Conservation (phyloP, 2,329 filamentous ascomycete species). For the Aspergillus brunneoviolaceus region DNA sequence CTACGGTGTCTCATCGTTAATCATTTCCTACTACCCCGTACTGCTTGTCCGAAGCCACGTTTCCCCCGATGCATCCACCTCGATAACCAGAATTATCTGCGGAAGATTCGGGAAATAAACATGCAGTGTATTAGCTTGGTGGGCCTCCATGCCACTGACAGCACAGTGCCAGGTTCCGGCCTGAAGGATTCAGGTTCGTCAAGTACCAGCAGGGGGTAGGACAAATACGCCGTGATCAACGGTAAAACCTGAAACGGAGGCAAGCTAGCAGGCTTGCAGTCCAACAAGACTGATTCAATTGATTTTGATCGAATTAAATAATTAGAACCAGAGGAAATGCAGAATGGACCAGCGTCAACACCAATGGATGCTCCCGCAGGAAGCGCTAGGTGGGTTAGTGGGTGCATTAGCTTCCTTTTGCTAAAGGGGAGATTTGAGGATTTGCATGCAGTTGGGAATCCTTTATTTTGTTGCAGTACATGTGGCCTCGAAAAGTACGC, state of each 20-base stretch:
- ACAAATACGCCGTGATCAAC: background rate
- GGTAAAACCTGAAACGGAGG: background rate
- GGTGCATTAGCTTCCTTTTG: background rate
- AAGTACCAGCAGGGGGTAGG: background rate
- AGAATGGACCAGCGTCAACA: background rate
- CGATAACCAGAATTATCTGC: background rate
- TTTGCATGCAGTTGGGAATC: background rate
- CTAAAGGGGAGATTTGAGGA: background rate
- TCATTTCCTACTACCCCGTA: background rate
- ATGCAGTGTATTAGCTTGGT: background rate
- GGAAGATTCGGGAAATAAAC: background rate
- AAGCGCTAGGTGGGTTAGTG: slow-evolving; percentile 1
- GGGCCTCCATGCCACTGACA: background rate
- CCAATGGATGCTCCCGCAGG: background rate
- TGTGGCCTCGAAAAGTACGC: background rate
- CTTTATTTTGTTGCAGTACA: background rate
- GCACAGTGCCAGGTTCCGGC: background rate
- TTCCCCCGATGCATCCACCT: slow-evolving; percentile 1
- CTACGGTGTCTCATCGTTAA: background rate
- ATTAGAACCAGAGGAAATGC: background rate
- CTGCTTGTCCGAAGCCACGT: slow-evolving; percentile 4
- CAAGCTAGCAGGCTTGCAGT: background rate
- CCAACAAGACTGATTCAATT: background rate
- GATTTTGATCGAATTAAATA: no score
- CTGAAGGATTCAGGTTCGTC: background rate